Base-by-base conservation (phyloP, 257 asterid species). In the Capsicum chinense region DNA sequence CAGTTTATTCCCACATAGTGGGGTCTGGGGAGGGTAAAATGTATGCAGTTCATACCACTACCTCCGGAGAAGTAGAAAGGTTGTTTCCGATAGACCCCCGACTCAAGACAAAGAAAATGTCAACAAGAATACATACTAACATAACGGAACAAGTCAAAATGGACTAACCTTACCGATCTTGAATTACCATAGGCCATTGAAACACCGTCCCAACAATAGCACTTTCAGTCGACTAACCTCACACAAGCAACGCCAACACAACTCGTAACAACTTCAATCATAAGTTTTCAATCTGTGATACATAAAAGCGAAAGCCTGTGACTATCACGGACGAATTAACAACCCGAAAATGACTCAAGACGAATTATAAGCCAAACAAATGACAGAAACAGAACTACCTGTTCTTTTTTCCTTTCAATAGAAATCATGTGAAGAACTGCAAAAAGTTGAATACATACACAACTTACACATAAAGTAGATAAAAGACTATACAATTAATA, bases 101-200 rank as follows among this genome's bases (percentile, higher is more conserved):
- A 26, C 26, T 26, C 26, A 26, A 26, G 26, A 26, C 26, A 26
- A 26, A 26, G 26, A 26, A 26, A 74, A 13, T 17, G 14, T 83
- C 33, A 26, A 26, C 33, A 16, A 42, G 14, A 37, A 56, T 37
- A 10, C 39, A 12, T 19, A 59, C 71, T 16, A 35, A 37, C 33
- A 35, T 9, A 63, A 52, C 62, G 54, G 50, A 67, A 44, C 3
- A 71, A 33, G 5, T 17, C 69, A 87, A 58, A 63, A 7, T n/a
- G 37, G 7, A 82, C 89, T 76, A 60, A 95, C 98, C 98, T 95
- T 68, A 93, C 97, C 21, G 98, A 92, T 90, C 89, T 93, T 83
- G 97, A 92, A 80, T 83, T 91, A 85, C 69, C 87, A 83, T 76
- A 93, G 81, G 95, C 93, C 98, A 95, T 95, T 87, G 86, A 88